Evolutionary conservation across 1,284 basidiomycete genomes (phyloP).

Genomic region (Volvariella surrecta): DNA sequence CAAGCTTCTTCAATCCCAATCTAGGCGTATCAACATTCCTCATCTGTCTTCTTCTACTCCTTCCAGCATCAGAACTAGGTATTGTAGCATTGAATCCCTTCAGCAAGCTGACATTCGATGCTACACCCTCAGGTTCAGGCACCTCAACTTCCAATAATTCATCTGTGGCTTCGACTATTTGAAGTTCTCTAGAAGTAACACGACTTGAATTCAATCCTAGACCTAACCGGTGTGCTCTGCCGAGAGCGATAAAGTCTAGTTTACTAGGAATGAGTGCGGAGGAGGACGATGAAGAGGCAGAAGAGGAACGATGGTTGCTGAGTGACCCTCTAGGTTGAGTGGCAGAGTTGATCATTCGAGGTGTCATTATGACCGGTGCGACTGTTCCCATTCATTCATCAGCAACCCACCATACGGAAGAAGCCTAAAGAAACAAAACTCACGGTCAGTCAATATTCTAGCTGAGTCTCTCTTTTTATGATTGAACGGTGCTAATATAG

Average conservation of each 20-base stretch:
- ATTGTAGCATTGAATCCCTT: constrained; percentile 90
- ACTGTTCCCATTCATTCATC: constrained; percentile 36
- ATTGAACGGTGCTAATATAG: constrained; percentile 57
- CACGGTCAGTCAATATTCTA: constrained; percentile 64
- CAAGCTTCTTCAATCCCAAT: constrained; percentile 72
- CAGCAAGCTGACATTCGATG: constrained; percentile 65
- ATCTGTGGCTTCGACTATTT: constrained; percentile 77
- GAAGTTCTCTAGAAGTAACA: constrained; percentile 74
- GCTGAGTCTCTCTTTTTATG: constrained; percentile 61
- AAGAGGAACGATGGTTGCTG: constrained; percentile 23
- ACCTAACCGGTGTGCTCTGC: constrained; percentile 64
- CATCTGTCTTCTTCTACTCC: constrained; percentile 67
- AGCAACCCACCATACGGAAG: too few relatives aligned
- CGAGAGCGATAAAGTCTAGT: constrained; percentile 65
- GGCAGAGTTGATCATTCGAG: constrained; percentile 64
- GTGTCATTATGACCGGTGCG: constrained; percentile 86
- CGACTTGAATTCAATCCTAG: constrained; percentile 37
- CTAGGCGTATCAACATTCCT: constrained; percentile 74
- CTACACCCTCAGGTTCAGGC: constrained; percentile 56
- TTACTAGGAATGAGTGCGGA: constrained; percentile 11
- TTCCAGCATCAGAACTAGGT: constrained; percentile 75
- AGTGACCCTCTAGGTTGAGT: constrained; percentile 38
- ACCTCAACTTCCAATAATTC: constrained; percentile 68
- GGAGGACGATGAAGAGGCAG: constrained; percentile 8
- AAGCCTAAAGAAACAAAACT: constrained; percentile 19